Conservation (phyloP, 345 rosid species). For the Arabis alpina region DNA sequence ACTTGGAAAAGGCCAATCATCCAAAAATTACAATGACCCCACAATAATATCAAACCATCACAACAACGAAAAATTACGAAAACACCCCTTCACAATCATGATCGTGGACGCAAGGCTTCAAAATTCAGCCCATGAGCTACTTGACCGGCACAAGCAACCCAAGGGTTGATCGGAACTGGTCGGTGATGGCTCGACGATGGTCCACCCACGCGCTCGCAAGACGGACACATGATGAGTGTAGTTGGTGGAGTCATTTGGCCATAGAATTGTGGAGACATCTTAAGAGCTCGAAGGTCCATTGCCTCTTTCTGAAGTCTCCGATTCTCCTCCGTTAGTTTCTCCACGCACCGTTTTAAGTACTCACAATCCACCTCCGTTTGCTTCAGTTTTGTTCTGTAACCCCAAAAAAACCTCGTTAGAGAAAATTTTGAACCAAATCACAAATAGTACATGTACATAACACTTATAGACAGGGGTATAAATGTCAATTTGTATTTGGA, state of each 20-base stretch:
- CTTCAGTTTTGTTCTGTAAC: slow-evolving; percentile 88
- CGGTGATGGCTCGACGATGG: slow-evolving; percentile 40
- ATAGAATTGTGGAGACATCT: slow-evolving; percentile 96
- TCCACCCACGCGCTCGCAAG: slow-evolving; percentile 82
- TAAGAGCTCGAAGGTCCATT: slow-evolving; percentile 90
- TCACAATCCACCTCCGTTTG: slow-evolving; percentile 99
- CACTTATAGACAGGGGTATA: slow-evolving; percentile 28
- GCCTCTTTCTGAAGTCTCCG: slow-evolving; percentile 92
- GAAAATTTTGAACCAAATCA: neutral
- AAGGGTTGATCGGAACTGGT: slow-evolving; percentile 52
- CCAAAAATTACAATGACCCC: slow-evolving; percentile 40
- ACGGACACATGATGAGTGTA: slow-evolving; percentile 96
- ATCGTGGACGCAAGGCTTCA: slow-evolving; percentile 45
- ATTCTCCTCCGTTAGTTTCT: slow-evolving; percentile 95
- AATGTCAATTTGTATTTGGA: neutral
- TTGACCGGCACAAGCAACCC: slow-evolving; percentile 55
- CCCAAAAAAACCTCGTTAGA: neutral
- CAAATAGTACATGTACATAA: no score
- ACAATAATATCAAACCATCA: slow-evolving; percentile 5
- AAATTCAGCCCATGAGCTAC: slow-evolving; percentile 38
- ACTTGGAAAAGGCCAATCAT: slow-evolving; percentile 31
- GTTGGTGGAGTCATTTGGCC: slow-evolving; percentile 99
- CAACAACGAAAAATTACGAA: neutral
- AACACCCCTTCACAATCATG: slow-evolving; percentile 18
- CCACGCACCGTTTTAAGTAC: slow-evolving; percentile 86